phyloP scores from a whole-genome alignment of 345 rosid species.

The Eucalyptus tenuipes region DNA sequence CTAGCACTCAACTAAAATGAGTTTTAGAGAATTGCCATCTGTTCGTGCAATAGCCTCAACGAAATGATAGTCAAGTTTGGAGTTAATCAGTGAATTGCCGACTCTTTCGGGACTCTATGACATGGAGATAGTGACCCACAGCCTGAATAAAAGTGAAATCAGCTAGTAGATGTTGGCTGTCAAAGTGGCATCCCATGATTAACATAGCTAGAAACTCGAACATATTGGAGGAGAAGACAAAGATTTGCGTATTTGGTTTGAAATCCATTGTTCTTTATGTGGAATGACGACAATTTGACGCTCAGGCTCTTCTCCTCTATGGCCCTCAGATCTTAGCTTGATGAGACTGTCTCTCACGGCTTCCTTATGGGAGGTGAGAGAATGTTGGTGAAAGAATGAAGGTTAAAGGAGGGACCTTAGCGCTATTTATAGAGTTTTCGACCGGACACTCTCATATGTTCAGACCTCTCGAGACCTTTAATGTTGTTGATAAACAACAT shows the following conservation, averaged over 20 bases:
- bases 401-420: fast-evolving
- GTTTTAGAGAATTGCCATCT: not conserved
- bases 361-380: no score
- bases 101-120: not conserved
- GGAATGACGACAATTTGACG: fast-evolving
- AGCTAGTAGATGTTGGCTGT: not conserved
- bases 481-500: no score
- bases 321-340: fast-evolving
- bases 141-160: not conserved
- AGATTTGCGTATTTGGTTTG: no score
- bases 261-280: no score
- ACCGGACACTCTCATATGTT: fast-evolving
- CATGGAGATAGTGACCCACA: not conserved
- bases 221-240: no score
- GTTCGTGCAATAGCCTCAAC: not conserved
- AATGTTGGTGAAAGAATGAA: no score
- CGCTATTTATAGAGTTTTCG: no score
- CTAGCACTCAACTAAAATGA: not conserved
- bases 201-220: no score
- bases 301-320: no score
- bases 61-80: not conserved
- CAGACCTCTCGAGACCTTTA: no score
- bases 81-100: not conserved
- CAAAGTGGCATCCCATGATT: no score
- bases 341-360: no score